A percentile compares a stretch with the other conserved stretches of the same genome.
phyloP scores from a whole-genome alignment of 75 land plant genomes.

The Picea sitchensis region DNA sequence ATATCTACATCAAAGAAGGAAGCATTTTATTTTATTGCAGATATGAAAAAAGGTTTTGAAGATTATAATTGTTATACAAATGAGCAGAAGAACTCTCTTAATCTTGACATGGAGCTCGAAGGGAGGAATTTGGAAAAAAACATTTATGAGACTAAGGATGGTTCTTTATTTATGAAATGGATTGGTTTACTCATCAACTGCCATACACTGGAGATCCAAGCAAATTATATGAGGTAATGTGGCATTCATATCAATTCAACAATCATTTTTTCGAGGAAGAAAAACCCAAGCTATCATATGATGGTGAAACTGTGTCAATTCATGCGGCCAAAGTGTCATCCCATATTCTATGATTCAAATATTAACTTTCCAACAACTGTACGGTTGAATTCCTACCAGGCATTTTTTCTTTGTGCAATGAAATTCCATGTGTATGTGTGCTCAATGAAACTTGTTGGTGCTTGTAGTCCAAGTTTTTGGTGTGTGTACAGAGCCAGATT shows the following conservation, averaged over 20 bases:
- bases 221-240: constrained; percentile 87
- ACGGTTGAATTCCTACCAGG: constrained; percentile 82
- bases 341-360: too few species aligned
- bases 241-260: neutral
- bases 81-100: constrained; percentile 52
- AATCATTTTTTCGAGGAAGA: neutral
- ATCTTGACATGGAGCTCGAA: constrained; percentile 12
- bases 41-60: constrained; percentile 56
- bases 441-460: constrained; percentile 21
- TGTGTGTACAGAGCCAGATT: too few species aligned
- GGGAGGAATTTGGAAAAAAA: constrained; percentile 18
- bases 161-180: constrained; percentile 82
- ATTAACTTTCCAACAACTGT: constrained; percentile 18
- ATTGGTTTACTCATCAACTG: constrained; percentile 91
- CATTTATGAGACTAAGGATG: constrained; percentile 58
- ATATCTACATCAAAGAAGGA: constrained; percentile 75
- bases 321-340: too few species aligned
- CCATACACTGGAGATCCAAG: constrained; percentile 83
- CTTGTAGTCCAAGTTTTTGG: constrained; percentile 11
- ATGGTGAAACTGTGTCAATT: too few species aligned
- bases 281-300: too few species aligned
- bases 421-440: constrained; percentile 50
- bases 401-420: constrained; percentile 32
- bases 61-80: constrained; percentile 39
- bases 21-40: constrained; percentile 49